Evolutionary conservation across 495 filamentous ascomycete genomes (phyloP).

Genomic region (Trichoderma asperelloides): DNA sequence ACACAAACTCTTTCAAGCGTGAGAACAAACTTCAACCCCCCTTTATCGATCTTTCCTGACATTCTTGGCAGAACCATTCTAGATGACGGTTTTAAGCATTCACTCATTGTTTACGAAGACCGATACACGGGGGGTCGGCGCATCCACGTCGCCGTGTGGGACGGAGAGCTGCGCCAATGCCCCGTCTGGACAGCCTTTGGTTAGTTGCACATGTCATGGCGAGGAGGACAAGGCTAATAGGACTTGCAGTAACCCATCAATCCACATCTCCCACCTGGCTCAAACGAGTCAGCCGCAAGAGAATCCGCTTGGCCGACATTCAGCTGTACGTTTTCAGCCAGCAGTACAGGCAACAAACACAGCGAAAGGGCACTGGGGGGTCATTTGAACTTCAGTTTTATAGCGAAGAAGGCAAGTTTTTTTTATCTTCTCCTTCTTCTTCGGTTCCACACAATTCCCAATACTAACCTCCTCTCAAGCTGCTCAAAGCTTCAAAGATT

Average conservation of each 20-base stretch:
- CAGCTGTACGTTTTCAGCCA: slow-evolving; percentile 54
- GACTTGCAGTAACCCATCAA: slow-evolving; percentile 47
- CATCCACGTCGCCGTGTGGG: slow-evolving; percentile 42
- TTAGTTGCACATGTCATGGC: slow-evolving; percentile 14
- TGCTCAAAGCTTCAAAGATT: neutral
- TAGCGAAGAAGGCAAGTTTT: slow-evolving; percentile 25
- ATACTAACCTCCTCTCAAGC: slow-evolving; percentile 7
- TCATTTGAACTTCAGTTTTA: slow-evolving; percentile 39
- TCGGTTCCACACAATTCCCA: too few relatives aligned
- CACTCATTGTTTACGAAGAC: slow-evolving; percentile 64
- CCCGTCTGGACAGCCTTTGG: slow-evolving; percentile 72
- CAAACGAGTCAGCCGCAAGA: slow-evolving; percentile 35
- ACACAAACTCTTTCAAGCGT: slow-evolving; percentile 62
- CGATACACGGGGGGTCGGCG: slow-evolving; percentile 50
- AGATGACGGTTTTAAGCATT: slow-evolving; percentile 62
- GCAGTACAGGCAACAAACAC: slow-evolving; percentile 43
- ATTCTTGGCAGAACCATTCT: slow-evolving; percentile 48
- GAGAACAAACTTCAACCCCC: slow-evolving; percentile 15
- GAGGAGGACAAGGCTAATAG: neutral
- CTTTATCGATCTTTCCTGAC: neutral
- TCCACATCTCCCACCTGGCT: slow-evolving; percentile 51
- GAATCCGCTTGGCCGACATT: slow-evolving; percentile 53
- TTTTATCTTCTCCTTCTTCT: slow-evolving; percentile 14
- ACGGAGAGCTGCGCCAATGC: slow-evolving; percentile 39
- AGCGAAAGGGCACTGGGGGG: slow-evolving; percentile 32